These are phyloP conservation scores for Zoysia pacifica DNA, from an alignment of 176 grass and related monocot genomes.

Conservation along the genomic window DNA sequence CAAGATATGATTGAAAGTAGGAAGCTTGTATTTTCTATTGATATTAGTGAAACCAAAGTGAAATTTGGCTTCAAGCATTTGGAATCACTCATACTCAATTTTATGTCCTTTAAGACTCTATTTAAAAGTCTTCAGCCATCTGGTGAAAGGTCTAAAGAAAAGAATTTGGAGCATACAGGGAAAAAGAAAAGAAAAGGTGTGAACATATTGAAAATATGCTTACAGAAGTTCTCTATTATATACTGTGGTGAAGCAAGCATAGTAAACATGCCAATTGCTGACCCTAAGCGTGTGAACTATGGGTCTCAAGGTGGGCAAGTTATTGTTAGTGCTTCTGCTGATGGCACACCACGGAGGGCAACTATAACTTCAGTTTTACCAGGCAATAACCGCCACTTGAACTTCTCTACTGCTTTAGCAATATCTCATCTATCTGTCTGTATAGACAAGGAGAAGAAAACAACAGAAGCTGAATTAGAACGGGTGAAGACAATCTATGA, in stretches of 20 bases:
- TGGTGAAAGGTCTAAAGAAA: conserved; percentile 53
- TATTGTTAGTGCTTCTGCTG: conserved; percentile 83
- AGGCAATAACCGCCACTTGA: conserved; percentile 51
- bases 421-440: conserved; percentile 79
- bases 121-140: conserved; percentile 65
- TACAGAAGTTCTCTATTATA: conserved; percentile 84
- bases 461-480: conserved; percentile 69
- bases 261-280: conserved; percentile 79
- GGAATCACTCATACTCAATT: conserved; percentile 75
- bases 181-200: conserved; percentile 77
- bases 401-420: conserved; percentile 74
- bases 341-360: conserved; percentile 82
- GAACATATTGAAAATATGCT: conserved; percentile 78
- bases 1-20: conserved; percentile 67
- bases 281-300: conserved; percentile 98
- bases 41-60: conserved; percentile 79
- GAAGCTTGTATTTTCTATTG: conserved; percentile 71
- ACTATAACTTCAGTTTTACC: conserved; percentile 69
- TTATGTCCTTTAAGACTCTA: conserved; percentile 73
- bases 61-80: conserved; percentile 95
- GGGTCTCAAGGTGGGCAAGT: conserved; percentile 90
- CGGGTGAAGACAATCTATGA: conserved; percentile 87
- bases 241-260: conserved; percentile 76
- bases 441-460: conserved; percentile 82
- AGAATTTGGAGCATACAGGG: conserved; percentile 47